Conservation (phyloP, 2,329 filamentous ascomycete species). For the Colletotrichum tropicicola region DNA sequence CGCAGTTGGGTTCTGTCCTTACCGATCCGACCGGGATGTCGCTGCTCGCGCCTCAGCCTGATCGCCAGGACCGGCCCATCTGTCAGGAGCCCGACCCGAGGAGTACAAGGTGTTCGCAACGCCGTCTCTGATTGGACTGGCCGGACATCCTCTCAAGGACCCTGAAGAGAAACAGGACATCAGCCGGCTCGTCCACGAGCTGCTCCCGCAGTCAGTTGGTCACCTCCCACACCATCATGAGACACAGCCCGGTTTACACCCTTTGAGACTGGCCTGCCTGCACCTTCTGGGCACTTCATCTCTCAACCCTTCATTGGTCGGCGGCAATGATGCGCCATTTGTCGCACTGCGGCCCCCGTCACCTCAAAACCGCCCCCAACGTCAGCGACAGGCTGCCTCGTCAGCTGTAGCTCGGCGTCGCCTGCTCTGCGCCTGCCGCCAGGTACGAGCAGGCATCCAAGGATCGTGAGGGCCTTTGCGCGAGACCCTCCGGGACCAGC, state of each 20-base stretch:
- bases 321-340: background rate
- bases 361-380: background rate
- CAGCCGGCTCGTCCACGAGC: constrained; percentile 17
- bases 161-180: constrained; percentile 17
- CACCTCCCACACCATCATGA: constrained; percentile 21
- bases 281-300: background rate
- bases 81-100: constrained; percentile 4
- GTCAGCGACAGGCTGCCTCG: background rate
- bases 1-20: constrained; percentile 17
- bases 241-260: constrained; percentile 9
- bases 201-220: background rate
- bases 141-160: constrained; percentile 1
- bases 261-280: background rate
- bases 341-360: background rate
- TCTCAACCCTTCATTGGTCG: background rate
- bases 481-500: background rate
- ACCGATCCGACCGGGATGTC: constrained; percentile 11
- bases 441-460: background rate
- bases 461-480: background rate
- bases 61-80: constrained; percentile 21
- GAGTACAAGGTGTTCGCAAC: background rate
- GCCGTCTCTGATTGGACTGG: constrained; percentile 8
- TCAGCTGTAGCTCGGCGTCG: background rate
- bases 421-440: background rate
- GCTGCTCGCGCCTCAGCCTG: constrained; percentile 15